These are phyloP conservation scores for Triticum dicoccoides DNA, from an alignment of 176 grass and related monocot species.

Conservation along the genomic window DNA sequence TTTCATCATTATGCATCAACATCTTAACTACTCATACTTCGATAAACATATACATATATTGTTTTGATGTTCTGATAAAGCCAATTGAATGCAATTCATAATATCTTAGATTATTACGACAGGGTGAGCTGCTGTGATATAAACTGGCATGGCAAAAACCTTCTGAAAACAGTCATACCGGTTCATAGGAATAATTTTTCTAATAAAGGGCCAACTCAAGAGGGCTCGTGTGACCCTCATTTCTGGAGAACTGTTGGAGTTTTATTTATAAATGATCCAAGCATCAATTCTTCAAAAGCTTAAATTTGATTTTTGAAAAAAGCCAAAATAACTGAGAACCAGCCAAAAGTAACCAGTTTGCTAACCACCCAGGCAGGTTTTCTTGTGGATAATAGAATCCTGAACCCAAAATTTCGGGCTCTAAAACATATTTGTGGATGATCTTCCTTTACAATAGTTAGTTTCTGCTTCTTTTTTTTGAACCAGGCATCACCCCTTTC, in stretches of 20 bases:
- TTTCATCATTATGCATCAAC: not conserved
- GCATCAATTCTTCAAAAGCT: conserved; percentile 9
- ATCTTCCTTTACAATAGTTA: not conserved
- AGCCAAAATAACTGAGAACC: not conserved
- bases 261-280: not conserved
- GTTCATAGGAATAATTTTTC: no score
- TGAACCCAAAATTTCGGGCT: not conserved
- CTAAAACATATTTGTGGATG: conserved; percentile 8
- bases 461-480: not conserved
- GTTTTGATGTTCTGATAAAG: no score
- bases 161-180: not conserved
- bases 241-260: not conserved
- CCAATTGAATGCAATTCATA: no score
- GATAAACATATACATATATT: no score
- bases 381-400: not conserved
- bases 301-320: not conserved
- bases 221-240: not conserved
- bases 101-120: no score
- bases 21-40: not conserved
- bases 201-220: not conserved
- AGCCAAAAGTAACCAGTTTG: not conserved
- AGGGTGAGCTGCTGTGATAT: no score
- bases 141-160: not conserved
- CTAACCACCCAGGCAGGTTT: not conserved
- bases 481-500: no score